Percentiles rank a stretch among this genome's conserved stretches.
These are phyloP conservation scores for Microbotryomycetes sp. DNA, from an alignment of 1,284 basidiomycete genomes.

Conservation along the genomic window DNA sequence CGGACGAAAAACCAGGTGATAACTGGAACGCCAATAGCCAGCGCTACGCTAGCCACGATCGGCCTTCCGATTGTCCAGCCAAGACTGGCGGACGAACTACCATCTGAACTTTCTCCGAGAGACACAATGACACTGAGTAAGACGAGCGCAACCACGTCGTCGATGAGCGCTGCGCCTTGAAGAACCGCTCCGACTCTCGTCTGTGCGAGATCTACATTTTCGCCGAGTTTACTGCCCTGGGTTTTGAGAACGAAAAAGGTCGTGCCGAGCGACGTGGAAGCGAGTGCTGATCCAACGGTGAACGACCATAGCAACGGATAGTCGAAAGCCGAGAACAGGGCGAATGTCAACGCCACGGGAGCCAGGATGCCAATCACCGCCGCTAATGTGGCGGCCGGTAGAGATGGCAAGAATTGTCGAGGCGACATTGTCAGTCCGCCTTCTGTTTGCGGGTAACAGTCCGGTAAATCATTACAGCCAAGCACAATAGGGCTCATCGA, in stretches of 20 bases:
- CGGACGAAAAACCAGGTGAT: slow-evolving; percentile 36
- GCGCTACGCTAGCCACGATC: slow-evolving; percentile 42
- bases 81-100: slow-evolving; percentile 9
- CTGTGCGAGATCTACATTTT: slow-evolving; percentile 41
- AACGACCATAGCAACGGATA: slow-evolving; percentile 47
- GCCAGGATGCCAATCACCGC: slow-evolving; percentile 47
- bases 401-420: slow-evolving; percentile 41
- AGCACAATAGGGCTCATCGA: no score
- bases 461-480: no score
- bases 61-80: slow-evolving; percentile 45
- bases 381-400: slow-evolving; percentile 45
- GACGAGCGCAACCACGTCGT: slow-evolving; percentile 53
- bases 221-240: slow-evolving; percentile 5
- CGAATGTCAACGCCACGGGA: slow-evolving; percentile 44
- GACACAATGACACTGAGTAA: slow-evolving; percentile 47
- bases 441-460: no score
- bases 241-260: slow-evolving; percentile 46
- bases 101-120: slow-evolving; percentile 35
- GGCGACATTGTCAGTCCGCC: slow-evolving; percentile 48
- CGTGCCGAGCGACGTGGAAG: slow-evolving; percentile 52
- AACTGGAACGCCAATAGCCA: slow-evolving; percentile 39
- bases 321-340: slow-evolving; percentile 34
- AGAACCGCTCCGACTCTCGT: slow-evolving; percentile 50
- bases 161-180: slow-evolving; percentile 50
- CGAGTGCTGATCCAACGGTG: slow-evolving; percentile 50